Conservation (phyloP, 495 filamentous ascomycete species). For the Penicillium pulvis region DNA sequence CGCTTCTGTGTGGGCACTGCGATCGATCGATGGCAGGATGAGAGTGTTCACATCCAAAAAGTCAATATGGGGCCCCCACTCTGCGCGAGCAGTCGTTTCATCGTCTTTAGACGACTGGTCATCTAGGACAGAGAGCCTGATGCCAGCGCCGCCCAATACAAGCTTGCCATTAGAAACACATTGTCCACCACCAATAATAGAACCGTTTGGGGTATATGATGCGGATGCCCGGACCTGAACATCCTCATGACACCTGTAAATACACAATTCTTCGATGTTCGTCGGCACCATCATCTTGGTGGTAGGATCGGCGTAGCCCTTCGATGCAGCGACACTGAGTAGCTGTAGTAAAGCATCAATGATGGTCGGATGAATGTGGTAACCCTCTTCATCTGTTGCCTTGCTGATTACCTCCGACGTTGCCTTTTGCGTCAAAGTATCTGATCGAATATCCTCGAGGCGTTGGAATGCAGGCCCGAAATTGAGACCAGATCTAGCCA, state of each 20-base stretch:
- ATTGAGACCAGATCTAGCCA: constrained; percentile 7
- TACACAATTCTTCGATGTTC: constrained; percentile 29
- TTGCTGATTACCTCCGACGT: not conserved
- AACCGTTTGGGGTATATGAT: constrained; percentile 12
- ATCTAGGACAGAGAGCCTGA: constrained; percentile 15
- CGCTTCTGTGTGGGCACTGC: not conserved
- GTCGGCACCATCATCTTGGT: constrained; percentile 26
- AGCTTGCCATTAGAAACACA: constrained; percentile 12
- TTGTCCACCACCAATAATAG: constrained; percentile 6
- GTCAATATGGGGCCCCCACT: constrained; percentile 24
- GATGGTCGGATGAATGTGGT: constrained; percentile 20
- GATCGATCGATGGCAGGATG: constrained; percentile 14
- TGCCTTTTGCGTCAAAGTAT: not conserved
- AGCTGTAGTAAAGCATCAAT: constrained; percentile 26
- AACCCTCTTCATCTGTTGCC: constrained; percentile 9
- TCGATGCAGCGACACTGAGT: constrained; percentile 12
- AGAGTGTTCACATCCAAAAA: constrained; percentile 16
- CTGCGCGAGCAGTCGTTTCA: not conserved
- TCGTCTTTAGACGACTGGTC: constrained; percentile 3
- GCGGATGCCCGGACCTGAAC: constrained; percentile 11
- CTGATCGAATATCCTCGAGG: not conserved
- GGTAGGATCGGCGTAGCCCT: constrained; percentile 10
- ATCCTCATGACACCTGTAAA: constrained; percentile 14
- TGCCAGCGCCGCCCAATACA: constrained; percentile 8
- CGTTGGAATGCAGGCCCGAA: constrained; percentile 5